Evolutionary conservation across 2,329 filamentous ascomycete species (phyloP).

Genomic region (Teratosphaeria gauchensis): DNA sequence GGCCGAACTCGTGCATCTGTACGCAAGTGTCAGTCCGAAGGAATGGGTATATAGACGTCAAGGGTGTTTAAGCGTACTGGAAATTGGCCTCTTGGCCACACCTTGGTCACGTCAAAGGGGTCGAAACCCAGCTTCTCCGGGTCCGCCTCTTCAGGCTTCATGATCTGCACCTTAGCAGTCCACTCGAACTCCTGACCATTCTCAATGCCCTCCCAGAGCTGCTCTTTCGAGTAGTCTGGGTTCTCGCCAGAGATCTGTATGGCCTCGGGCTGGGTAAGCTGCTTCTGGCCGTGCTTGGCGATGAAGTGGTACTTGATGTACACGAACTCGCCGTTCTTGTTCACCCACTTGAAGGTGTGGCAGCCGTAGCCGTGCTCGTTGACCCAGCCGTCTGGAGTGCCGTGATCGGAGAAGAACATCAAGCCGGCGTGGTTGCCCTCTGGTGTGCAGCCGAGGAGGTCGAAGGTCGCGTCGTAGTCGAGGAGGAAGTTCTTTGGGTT

Average conservation of each 20-base stretch:
- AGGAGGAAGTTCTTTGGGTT: slow-evolving; percentile 41
- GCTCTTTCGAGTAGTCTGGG: slow-evolving; percentile 42
- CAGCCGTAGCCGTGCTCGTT: slow-evolving; percentile 36
- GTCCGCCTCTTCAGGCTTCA: slow-evolving; percentile 38
- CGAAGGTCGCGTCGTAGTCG: slow-evolving; percentile 41
- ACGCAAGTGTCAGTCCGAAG: neutral
- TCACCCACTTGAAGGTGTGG: slow-evolving; percentile 28
- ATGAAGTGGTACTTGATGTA: slow-evolving; percentile 45
- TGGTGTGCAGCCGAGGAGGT: slow-evolving; percentile 40
- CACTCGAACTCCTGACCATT: slow-evolving; percentile 33
- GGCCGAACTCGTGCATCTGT: slow-evolving; percentile 39
- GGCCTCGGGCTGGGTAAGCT: slow-evolving; percentile 36
- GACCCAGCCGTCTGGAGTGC: slow-evolving; percentile 39
- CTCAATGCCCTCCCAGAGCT: slow-evolving; percentile 38
- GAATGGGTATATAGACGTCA: neutral
- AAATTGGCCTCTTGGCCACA: slow-evolving; percentile 42
- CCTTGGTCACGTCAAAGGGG: slow-evolving; percentile 45
- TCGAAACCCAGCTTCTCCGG: slow-evolving; percentile 43
- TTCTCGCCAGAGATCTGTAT: slow-evolving; percentile 39
- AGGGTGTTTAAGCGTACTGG: slow-evolving; percentile 18
- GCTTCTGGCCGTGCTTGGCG: slow-evolving; percentile 37
- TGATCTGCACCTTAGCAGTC: slow-evolving; percentile 38
- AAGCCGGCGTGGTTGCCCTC: slow-evolving; percentile 41
- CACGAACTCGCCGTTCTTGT: slow-evolving; percentile 39
- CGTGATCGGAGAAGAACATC: slow-evolving; percentile 42